Percentiles rank a stretch among this genome's conserved stretches.
These are phyloP conservation scores for Dictyostelium firmibasis DNA, from an alignment of 78 protist genomes.

Conservation along the genomic window DNA sequence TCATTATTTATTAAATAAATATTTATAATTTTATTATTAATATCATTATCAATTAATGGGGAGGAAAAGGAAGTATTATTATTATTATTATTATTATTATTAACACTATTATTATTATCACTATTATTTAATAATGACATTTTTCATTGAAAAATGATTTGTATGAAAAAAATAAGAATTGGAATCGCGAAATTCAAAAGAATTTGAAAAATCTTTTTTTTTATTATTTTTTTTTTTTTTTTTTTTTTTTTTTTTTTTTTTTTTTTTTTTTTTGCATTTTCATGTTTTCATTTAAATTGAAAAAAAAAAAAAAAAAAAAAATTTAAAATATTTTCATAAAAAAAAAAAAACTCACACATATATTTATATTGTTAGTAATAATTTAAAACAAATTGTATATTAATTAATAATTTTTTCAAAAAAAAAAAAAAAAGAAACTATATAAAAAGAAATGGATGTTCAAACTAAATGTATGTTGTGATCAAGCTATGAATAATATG, in stretches of 20 bases:
- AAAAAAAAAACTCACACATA: neutral
- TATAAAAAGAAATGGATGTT: neutral
- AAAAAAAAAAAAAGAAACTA: neutral
- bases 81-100: neutral
- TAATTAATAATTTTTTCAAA: neutral
- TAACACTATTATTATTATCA: too few species aligned
- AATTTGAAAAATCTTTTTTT: neutral
- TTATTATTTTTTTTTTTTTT: too few species aligned
- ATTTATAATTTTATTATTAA: neutral
- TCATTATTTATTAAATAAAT: constrained; percentile 8
- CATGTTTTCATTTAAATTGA: too few species aligned
- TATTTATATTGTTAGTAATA: neutral
- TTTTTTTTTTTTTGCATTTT: too few species aligned
- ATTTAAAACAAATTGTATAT: neutral
- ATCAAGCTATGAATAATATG: neutral
- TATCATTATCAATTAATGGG: too few species aligned
- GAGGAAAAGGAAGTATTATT: too few species aligned
- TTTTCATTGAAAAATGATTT: neutral
- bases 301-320: too few species aligned
- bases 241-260: too few species aligned
- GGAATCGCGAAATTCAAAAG: neutral
- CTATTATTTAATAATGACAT: neutral
- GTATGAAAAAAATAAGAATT: neutral
- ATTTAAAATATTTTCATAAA: too few species aligned
- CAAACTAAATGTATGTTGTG: neutral